Evolutionary conservation across 345 rosid species (phyloP).

Genomic region (Erucastrum elatum): DNA sequence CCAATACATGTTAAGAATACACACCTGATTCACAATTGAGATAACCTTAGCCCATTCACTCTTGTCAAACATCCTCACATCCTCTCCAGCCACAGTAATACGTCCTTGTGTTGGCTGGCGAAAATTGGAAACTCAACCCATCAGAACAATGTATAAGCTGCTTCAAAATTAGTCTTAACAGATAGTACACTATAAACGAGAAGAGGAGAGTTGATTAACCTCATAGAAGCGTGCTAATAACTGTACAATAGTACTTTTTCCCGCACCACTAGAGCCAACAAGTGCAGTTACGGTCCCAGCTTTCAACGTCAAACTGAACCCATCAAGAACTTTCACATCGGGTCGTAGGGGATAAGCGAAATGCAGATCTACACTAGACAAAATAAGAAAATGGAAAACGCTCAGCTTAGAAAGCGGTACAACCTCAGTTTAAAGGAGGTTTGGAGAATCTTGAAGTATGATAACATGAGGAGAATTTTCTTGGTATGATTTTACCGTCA

Average conservation of each 20-base stretch:
- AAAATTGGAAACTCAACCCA: conserved; percentile 30
- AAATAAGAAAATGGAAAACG: conserved; percentile 15
- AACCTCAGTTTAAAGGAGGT: background rate
- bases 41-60: conserved; percentile 87
- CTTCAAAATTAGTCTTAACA: background rate
- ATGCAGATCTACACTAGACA: conserved; percentile 65
- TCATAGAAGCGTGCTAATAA: conserved; percentile 92
- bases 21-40: conserved; percentile 95
- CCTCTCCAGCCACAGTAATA: conserved; percentile 85
- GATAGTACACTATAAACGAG: background rate
- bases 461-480: background rate
- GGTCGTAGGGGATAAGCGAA: conserved; percentile 91
- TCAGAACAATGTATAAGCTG: conserved; percentile 5
- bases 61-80: conserved; percentile 88
- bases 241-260: conserved; percentile 95
- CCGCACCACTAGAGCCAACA: conserved; percentile 97
- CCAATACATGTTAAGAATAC: conserved; percentile 8
- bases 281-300: conserved; percentile 88
- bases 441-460: conserved; percentile 1
- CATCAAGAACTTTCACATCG: conserved; percentile 69
- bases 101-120: conserved; percentile 87
- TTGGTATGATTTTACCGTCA: conserved; percentile 55
- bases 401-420: background rate
- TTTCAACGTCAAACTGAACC: conserved; percentile 66
- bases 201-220: conserved; percentile 43